These are phyloP conservation scores for Trametes cinnabarina DNA, from an alignment of 768 basidiomycete genomes.

Conservation along the genomic window DNA sequence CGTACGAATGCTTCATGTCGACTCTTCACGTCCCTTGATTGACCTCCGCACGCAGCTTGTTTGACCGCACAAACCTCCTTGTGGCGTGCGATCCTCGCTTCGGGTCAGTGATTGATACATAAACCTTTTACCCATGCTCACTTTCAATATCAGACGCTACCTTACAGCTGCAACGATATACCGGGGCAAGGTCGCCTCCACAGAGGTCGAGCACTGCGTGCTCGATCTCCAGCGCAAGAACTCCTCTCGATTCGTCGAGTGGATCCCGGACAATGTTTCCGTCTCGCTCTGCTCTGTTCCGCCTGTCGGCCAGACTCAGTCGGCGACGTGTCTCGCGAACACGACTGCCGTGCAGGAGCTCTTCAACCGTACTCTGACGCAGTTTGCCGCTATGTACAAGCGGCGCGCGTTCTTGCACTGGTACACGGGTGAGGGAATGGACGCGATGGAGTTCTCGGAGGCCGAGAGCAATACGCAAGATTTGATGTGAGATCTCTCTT, in stretches of 20 bases:
- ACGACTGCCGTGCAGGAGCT: slow-evolving; percentile 85
- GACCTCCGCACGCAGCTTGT: slow-evolving; percentile 47
- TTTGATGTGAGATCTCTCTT: slow-evolving; percentile 81
- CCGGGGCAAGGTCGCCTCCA: slow-evolving; percentile 77
- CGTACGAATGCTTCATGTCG: slow-evolving; percentile 43
- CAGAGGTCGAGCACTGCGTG: slow-evolving; percentile 66
- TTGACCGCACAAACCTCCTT: slow-evolving; percentile 76
- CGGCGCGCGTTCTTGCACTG: slow-evolving; percentile 86
- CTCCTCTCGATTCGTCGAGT: slow-evolving; percentile 79
- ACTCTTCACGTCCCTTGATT: not conserved
- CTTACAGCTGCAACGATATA: slow-evolving; percentile 86
- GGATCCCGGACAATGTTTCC: slow-evolving; percentile 91
- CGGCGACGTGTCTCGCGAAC: slow-evolving; percentile 71
- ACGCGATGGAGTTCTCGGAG: slow-evolving; percentile 80
- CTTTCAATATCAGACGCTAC: slow-evolving; percentile 57
- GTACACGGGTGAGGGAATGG: slow-evolving; percentile 93
- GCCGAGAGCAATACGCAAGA: slow-evolving; percentile 83
- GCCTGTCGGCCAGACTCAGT: slow-evolving; percentile 74
- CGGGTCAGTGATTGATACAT: slow-evolving; percentile 66
- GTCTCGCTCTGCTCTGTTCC: slow-evolving; percentile 81
- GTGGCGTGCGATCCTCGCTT: slow-evolving; percentile 80
- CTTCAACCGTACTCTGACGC: slow-evolving; percentile 67
- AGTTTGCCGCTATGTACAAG: slow-evolving; percentile 83
- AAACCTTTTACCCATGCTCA: slow-evolving; percentile 1
- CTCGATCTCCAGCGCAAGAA: slow-evolving; percentile 74